Evolutionary conservation across 345 rosid genomes (phyloP).

Genomic region (Triadica sebifera): DNA sequence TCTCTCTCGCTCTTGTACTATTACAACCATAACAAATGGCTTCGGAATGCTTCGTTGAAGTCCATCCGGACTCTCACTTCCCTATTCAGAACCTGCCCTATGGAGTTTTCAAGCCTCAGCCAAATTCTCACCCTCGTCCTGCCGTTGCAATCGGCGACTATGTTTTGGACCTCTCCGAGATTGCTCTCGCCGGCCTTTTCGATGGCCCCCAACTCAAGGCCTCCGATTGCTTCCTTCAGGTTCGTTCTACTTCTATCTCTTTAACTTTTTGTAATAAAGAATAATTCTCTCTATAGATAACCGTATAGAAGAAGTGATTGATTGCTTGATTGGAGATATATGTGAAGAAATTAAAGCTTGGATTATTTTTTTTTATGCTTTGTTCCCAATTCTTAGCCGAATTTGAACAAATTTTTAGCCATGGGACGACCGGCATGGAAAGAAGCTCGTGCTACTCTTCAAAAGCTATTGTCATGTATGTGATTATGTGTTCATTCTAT

Average conservation of each 20-base stretch:
- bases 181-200: slow-evolving; percentile 76
- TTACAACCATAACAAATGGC: slow-evolving; percentile 40
- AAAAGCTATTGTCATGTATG: slow-evolving; percentile 75
- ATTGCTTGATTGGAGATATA: not conserved
- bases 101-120: slow-evolving; percentile 71
- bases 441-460: slow-evolving; percentile 89
- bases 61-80: slow-evolving; percentile 68
- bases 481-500: not conserved
- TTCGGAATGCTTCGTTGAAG: slow-evolving; percentile 63
- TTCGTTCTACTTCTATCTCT: slow-evolving; percentile 15
- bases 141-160: slow-evolving; percentile 82
- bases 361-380: not conserved
- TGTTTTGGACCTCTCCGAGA: slow-evolving; percentile 72
- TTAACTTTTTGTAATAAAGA: no score
- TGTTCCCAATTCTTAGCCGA: slow-evolving; percentile 47
- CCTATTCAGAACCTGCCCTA: slow-evolving; percentile 95
- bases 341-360: not conserved
- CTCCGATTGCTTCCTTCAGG: slow-evolving; percentile 89
- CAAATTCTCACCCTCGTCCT: slow-evolving; percentile 55
- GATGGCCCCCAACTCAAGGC: slow-evolving; percentile 55
- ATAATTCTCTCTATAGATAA: not conserved
- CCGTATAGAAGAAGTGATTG: not conserved
- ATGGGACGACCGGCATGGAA: slow-evolving; percentile 94
- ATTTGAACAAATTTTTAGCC: slow-evolving; percentile 72
- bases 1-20: not conserved